These are phyloP conservation scores for Heliocybe sulcata DNA, from an alignment of 1,284 basidiomycete genomes.

Conservation along the genomic window DNA sequence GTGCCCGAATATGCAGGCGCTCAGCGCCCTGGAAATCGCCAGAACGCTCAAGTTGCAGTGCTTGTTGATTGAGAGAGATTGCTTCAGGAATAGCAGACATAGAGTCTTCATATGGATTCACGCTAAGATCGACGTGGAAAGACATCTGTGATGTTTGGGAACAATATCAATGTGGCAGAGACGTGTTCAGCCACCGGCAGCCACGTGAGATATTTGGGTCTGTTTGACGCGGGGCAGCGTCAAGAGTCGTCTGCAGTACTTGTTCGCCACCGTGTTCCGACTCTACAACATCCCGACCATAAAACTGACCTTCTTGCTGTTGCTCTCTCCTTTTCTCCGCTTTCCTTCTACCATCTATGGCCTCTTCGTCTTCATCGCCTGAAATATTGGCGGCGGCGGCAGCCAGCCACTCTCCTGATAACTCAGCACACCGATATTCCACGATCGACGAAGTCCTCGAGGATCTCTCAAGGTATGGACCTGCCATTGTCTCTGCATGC, in stretches of 20 bases:
- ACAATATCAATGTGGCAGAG: neutral
- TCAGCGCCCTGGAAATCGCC: constrained; percentile 23
- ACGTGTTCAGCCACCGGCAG: constrained; percentile 4
- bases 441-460: constrained; percentile 79
- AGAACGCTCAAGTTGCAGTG: constrained; percentile 11
- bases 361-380: constrained; percentile 63
- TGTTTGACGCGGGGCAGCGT: neutral
- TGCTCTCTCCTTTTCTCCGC: neutral
- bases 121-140: neutral
- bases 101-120: too few species aligned
- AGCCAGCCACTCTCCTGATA: constrained; percentile 35
- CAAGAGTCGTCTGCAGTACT: neutral
- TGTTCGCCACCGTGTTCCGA: neutral
- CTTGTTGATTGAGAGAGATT: constrained; percentile 8
- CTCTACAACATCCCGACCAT: neutral
- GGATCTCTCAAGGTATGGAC: constrained; percentile 74
- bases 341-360: constrained; percentile 24
- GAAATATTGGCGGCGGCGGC: constrained; percentile 50
- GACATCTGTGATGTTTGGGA: too few species aligned
- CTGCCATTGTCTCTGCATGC: constrained; percentile 3
- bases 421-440: constrained; percentile 56
- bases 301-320: neutral
- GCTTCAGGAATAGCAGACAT: neutral
- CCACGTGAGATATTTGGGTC: neutral
- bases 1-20: constrained; percentile 19